Conservation (phyloP, 768 basidiomycete species). For the Paxillus ammoniavirescens region DNA sequence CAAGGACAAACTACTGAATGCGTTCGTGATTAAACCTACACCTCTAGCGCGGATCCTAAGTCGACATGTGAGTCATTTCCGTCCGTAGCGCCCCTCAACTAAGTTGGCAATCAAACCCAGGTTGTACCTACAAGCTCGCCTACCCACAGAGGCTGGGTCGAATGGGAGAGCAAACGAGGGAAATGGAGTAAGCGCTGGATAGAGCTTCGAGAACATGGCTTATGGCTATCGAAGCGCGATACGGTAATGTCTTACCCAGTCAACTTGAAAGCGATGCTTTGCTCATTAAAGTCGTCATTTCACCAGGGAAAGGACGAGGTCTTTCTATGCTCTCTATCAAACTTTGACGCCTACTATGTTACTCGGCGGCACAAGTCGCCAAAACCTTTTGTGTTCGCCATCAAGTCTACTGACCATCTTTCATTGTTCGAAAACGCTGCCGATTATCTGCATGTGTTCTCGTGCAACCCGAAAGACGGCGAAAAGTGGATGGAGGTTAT, state of each 20-base stretch:
- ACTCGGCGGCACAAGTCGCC: slow-evolving; percentile 79
- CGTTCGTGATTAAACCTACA: slow-evolving; percentile 77
- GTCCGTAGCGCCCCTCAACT: slow-evolving; percentile 32
- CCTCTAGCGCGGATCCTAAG: slow-evolving; percentile 58
- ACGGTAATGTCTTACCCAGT: slow-evolving; percentile 49
- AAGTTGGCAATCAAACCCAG: slow-evolving; percentile 42
- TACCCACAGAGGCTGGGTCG: slow-evolving; percentile 61
- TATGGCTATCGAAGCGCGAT: slow-evolving; percentile 90
- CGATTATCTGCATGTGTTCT: slow-evolving; percentile 88
- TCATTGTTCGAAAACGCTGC: slow-evolving; percentile 83
- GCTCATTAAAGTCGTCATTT: not conserved
- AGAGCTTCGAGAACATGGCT: slow-evolving; percentile 77
- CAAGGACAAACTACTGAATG: slow-evolving; percentile 75
- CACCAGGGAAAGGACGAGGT: slow-evolving; percentile 82
- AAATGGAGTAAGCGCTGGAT: slow-evolving; percentile 97
- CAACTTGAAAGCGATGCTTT: not conserved
- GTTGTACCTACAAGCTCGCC: slow-evolving; percentile 48
- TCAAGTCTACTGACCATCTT: slow-evolving; percentile 86
- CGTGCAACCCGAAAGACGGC: slow-evolving; percentile 72
- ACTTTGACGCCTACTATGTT: slow-evolving; percentile 84
- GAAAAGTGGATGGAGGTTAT: slow-evolving; percentile 78
- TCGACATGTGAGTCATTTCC: slow-evolving; percentile 48
- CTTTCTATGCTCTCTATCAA: slow-evolving; percentile 80
- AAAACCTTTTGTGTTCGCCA: slow-evolving; percentile 78
- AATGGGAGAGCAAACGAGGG: slow-evolving; percentile 87